Base-by-base conservation (phyloP, 148 eudicot species). In the Chenopodium suecicum region DNA sequence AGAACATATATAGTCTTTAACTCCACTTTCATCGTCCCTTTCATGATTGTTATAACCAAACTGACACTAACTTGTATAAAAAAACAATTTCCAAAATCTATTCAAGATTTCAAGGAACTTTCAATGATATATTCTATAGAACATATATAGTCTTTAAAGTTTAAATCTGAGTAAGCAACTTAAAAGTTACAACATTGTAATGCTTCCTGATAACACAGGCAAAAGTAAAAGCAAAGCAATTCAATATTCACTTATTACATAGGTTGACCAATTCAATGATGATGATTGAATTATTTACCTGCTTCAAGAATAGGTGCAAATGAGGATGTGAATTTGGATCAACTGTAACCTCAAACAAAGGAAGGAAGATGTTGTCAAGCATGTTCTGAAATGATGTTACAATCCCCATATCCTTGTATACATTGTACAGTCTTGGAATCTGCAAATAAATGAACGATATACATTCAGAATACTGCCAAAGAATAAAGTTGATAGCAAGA, bases 381-480 rank as follows among this genome's bases (percentile, higher is more conserved):
- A 97, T 89, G 87, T 91, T 97, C 81, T 97, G 99, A 74, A 97
- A 97, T 77, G 98, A 94, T 76, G 98, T 92, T 54, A 91, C 98
- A 75, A 94, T 97, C 29, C 99, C 99, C 98, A 97, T 92, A 78
- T 92, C 95, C 92, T 97, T 94, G 95, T 97, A 97, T 67, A 97
- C 80, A 76, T 94, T 97, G 87, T 97, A 97, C 80, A 97, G 86
- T 56, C 99, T 92, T 4, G 99, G 99, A 82, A 97, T 92, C 99
- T 97, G 91, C 37, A 86, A 80, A 73, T 75, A 76, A 62, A 78
- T 54, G 23, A 70, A 80, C 37, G 22, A 58, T 76, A 27, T 48
- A 75, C 8, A 46, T 22, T 79, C 32, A 82, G 74, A 74, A 64
- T 2, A 73, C 31, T 52, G 13, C 44, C 34, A 74, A 80, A 37